A percentile compares a stretch with the other conserved stretches of the same genome.
phyloP scores from a whole-genome alignment of 1,284 basidiomycete genomes.

The Cutaneotrichosporon mucoides region DNA sequence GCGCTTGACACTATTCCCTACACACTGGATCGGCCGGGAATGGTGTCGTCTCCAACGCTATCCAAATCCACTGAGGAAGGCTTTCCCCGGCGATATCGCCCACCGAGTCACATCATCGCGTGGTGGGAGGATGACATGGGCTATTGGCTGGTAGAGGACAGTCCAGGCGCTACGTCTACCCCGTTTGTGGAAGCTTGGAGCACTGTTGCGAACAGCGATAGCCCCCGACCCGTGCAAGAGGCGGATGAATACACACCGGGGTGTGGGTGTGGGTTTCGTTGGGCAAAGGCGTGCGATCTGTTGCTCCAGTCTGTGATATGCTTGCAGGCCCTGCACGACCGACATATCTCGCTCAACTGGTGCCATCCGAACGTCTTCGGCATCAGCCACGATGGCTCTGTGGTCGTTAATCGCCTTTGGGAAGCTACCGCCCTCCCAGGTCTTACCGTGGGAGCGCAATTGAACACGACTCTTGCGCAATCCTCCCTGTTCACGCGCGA shows the following conservation, averaged over 20 bases:
- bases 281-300: conserved; percentile 24
- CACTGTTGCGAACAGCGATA: conserved; percentile 5
- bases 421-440: conserved; percentile 20
- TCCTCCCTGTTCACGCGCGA: conserved; percentile 23
- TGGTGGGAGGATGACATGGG: conserved; percentile 39
- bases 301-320: conserved; percentile 25
- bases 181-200: conserved; percentile 19
- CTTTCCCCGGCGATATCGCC: conserved; percentile 9
- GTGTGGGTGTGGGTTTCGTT: background rate
- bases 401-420: conserved; percentile 16
- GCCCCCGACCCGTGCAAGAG: background rate
- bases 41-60: background rate
- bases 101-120: conserved; percentile 16
- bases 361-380: conserved; percentile 30
- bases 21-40: background rate
- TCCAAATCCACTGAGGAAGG: background rate
- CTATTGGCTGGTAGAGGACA: conserved; percentile 26
- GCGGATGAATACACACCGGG: too few species aligned
- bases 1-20: conserved; percentile 22
- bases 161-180: background rate
- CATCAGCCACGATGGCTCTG: conserved; percentile 8
- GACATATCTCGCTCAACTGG: conserved; percentile 28
- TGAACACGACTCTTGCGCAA: conserved; percentile 10
- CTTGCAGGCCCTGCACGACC: conserved; percentile 27
- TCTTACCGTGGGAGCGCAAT: conserved; percentile 8